A percentile compares a stretch with the other conserved stretches of the same genome.
Evolutionary conservation across 495 filamentous ascomycete genomes (phyloP).

Genomic region (Tuber borchii): DNA sequence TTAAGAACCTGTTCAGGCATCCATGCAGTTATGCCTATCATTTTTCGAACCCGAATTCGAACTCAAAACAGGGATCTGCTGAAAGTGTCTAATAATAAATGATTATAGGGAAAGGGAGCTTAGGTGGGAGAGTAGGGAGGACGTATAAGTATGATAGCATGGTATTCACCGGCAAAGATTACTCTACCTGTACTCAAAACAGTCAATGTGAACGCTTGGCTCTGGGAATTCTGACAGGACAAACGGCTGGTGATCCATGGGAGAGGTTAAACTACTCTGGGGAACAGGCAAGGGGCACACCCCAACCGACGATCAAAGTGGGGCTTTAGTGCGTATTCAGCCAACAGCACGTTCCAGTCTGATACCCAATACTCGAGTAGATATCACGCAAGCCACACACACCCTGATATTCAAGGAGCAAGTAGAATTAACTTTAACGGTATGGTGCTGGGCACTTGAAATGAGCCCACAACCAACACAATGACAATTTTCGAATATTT

Average conservation of each 20-base stretch:
- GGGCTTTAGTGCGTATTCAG: background rate
- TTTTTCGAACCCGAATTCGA: too few relatives aligned
- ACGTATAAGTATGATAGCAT: background rate
- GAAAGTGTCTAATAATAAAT: background rate
- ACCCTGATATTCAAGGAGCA: background rate
- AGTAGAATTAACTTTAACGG: background rate
- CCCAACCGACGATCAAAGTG: background rate
- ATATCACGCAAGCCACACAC: background rate
- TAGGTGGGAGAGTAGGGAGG: background rate
- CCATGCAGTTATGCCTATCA: too few relatives aligned
- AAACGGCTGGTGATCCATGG: background rate
- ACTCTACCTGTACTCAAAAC: background rate
- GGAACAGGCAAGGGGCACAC: background rate
- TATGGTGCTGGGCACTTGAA: too few relatives aligned
- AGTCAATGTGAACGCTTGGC: background rate
- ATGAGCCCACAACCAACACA: too few relatives aligned
- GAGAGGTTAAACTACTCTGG: background rate
- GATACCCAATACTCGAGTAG: background rate
- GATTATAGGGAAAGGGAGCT: background rate
- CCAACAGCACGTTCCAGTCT: background rate
- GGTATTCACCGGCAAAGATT: background rate
- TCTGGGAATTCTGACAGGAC: background rate
- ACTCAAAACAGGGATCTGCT: too few relatives aligned
- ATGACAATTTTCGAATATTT: too few relatives aligned
- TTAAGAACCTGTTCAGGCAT: too few relatives aligned